Conservation (phyloP, 2,329 filamentous ascomycete genomes). For the Aquanectria penicillioides region DNA sequence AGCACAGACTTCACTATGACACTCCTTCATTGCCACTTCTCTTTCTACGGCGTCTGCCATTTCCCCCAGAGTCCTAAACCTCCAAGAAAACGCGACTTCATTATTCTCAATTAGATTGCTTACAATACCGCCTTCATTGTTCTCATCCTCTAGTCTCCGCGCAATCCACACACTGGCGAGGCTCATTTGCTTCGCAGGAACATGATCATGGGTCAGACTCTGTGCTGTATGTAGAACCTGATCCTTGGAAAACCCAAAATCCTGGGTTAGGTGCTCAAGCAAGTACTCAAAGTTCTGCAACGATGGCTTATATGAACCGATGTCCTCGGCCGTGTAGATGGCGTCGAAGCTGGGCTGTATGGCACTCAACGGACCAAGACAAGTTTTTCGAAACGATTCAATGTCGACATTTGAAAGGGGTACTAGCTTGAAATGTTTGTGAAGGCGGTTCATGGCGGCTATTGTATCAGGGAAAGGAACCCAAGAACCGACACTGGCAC, state of each 20-base stretch:
- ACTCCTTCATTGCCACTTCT: no score
- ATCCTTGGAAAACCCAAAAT: conserved; percentile 61
- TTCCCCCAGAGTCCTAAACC: no score
- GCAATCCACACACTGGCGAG: no score
- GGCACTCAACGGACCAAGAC: conserved; percentile 52
- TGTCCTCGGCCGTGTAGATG: conserved; percentile 74
- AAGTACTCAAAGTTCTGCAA: conserved; percentile 72
- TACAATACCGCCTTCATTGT: no score
- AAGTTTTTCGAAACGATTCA: conserved; percentile 35
- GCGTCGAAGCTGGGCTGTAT: conserved; percentile 67
- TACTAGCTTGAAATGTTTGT: conserved; percentile 63
- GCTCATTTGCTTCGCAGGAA: no score
- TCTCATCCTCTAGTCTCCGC: no score
- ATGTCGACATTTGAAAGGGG: conserved; percentile 69
- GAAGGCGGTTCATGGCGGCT: conserved; percentile 58
- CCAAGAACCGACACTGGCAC: conserved; percentile 61
- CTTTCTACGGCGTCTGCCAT: no score
- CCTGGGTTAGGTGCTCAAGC: conserved; percentile 59
- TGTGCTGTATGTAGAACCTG: conserved; percentile 74
- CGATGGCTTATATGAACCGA: conserved; percentile 77
- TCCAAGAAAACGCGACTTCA: no score
- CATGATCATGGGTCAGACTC: conserved; percentile 73
- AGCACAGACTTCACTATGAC: no score
- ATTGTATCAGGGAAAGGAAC: conserved; percentile 66
- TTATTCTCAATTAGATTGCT: no score